phyloP scores from a whole-genome alignment of 2,329 filamentous ascomycete genomes.

The Didymella arachidicola region DNA sequence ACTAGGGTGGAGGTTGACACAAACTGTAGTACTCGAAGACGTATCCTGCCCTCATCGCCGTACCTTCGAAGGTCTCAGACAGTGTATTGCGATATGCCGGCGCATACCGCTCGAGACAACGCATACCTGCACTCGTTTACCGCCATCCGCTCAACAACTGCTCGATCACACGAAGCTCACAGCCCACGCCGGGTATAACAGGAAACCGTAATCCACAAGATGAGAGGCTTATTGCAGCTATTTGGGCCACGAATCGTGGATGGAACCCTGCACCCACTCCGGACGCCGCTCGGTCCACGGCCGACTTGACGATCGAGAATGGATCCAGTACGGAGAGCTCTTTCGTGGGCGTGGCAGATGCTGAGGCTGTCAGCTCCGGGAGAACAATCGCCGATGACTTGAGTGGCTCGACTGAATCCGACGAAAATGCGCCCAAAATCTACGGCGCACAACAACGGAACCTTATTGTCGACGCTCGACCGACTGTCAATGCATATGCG shows the following conservation, averaged over 20 bases:
- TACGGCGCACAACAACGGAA: conserved; percentile 95
- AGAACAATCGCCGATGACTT: conserved; percentile 39
- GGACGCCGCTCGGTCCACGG: conserved; percentile 29
- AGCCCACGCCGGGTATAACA: conserved; percentile 85
- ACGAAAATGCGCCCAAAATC: conserved; percentile 55
- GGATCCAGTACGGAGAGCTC: conserved; percentile 46
- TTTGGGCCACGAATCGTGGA: conserved; percentile 73
- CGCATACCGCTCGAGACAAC: conserved; percentile 84
- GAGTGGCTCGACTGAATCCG: conserved; percentile 48
- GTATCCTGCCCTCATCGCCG: conserved; percentile 84
- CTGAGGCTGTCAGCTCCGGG: conserved; percentile 26
- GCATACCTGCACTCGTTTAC: conserved; percentile 90
- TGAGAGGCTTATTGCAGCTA: conserved; percentile 89
- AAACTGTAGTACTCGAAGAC: conserved; percentile 77
- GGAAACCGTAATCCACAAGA: conserved; percentile 94
- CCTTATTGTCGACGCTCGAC: conserved; percentile 93
- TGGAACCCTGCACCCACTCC: conserved; percentile 41
- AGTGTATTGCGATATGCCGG: conserved; percentile 94
- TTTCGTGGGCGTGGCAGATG: conserved; percentile 43
- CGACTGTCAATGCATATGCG: conserved; percentile 90
- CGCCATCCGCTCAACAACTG: conserved; percentile 97
- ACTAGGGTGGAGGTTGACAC: conserved; percentile 22
- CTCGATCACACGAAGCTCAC: conserved; percentile 92
- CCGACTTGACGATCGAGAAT: conserved; percentile 47
- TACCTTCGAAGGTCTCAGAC: conserved; percentile 92